phyloP scores from a whole-genome alignment of 2,329 filamentous ascomycete genomes.

The Fusarium staphyleae region DNA sequence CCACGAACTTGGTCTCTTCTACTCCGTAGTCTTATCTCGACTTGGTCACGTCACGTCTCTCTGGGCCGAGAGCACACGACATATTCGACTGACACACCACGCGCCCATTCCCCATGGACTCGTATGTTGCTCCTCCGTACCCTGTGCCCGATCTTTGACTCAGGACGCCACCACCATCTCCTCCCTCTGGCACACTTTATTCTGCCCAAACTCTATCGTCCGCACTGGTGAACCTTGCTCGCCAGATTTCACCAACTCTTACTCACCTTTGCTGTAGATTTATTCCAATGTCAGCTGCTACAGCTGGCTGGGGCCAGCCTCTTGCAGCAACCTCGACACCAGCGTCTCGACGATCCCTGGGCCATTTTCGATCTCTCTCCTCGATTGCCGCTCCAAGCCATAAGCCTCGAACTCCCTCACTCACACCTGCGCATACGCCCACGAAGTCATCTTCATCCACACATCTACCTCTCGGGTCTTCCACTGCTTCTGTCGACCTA shows the following conservation, averaged over 20 bases:
- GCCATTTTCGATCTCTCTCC: conserved; percentile 62
- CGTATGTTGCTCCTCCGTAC: conserved; percentile 38
- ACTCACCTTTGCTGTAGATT: conserved; percentile 51
- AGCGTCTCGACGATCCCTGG: conserved; percentile 48
- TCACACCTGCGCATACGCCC: conserved; percentile 47
- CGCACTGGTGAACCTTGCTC: conserved; percentile 9
- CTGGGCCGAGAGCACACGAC: conserved; percentile 38
- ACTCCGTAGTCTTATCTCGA: conserved; percentile 19
- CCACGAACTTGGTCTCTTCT: conserved; percentile 11
- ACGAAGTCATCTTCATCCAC: conserved; percentile 50
- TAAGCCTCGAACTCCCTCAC: conserved; percentile 49
- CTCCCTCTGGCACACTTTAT: conserved; percentile 8
- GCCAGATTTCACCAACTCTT: conserved; percentile 9
- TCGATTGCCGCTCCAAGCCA: conserved; percentile 53
- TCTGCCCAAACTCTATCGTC: conserved; percentile 21
- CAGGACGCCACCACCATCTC: conserved; percentile 17
- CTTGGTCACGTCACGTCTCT: conserved; percentile 39
- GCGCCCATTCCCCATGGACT: conserved; percentile 41
- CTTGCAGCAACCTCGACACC: conserved; percentile 36
- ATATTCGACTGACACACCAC: conserved; percentile 36
- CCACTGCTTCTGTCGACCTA: conserved; percentile 53
- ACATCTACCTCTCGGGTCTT: conserved; percentile 48
- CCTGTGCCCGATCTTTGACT: conserved; percentile 27
- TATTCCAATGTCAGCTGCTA: conserved; percentile 52
- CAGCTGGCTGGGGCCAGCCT: conserved; percentile 61